Evolutionary conservation across 1,284 basidiomycete genomes (phyloP).

Genomic region (Kwoniella shivajii): DNA sequence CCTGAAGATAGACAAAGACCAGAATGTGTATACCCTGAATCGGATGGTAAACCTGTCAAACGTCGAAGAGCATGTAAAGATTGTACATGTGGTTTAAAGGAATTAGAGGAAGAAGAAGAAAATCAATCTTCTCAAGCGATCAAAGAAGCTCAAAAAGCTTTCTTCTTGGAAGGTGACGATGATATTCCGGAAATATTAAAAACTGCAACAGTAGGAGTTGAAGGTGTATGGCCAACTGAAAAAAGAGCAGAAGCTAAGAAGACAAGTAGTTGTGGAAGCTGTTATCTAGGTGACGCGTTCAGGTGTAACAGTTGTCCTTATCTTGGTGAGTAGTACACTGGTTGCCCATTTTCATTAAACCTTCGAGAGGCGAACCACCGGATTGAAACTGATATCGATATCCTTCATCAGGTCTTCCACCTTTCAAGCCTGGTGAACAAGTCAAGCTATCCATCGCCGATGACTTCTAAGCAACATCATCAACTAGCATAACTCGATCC

Average conservation of each 20-base stretch:
- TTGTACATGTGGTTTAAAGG: constrained; percentile 90
- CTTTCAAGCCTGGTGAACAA: constrained; percentile 98
- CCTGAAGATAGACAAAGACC: constrained; percentile 58
- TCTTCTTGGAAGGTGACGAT: constrained; percentile 53
- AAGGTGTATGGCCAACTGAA: constrained; percentile 56
- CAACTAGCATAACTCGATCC: neutral
- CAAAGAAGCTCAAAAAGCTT: constrained; percentile 42
- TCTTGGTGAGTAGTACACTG: constrained; percentile 69
- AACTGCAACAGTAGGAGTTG: constrained; percentile 44
- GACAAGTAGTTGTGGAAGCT: constrained; percentile 96
- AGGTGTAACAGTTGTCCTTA: constrained; percentile 94
- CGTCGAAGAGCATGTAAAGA: constrained; percentile 78
- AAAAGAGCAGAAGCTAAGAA: constrained; percentile 65
- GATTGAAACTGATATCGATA: neutral
- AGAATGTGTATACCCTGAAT: constrained; percentile 50
- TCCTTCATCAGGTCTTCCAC: constrained; percentile 70
- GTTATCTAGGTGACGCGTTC: constrained; percentile 97
- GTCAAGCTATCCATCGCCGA: constrained; percentile 79
- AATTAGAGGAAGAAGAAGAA: constrained; percentile 79
- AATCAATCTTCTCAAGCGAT: constrained; percentile 52
- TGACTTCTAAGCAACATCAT: constrained; percentile 63
- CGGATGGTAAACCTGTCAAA: constrained; percentile 52
- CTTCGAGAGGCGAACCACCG: too few relatives aligned
- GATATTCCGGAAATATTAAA: constrained; percentile 51
- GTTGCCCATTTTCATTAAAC: too few relatives aligned